Base-by-base conservation (phyloP, 2,329 filamentous ascomycete genomes). In the Colletotrichum australisinense region DNA sequence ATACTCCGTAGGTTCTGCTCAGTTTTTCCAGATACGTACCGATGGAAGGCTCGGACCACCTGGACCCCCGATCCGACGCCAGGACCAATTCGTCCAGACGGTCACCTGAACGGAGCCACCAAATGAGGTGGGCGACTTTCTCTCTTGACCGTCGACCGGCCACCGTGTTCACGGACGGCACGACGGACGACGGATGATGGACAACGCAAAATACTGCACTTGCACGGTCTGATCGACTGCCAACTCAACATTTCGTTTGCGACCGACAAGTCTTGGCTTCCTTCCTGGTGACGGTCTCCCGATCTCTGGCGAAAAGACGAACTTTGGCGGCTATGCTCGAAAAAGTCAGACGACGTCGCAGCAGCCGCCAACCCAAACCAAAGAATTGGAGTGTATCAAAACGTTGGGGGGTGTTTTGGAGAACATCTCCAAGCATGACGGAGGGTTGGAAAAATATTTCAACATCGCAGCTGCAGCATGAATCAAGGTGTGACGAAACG, bases 401-500 rank as follows among this genome's bases (percentile, higher is more conserved):
- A 19, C 16, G 42, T 49, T 49, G 19, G 42, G 26, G 24, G 14
- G 22, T 42, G 14, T 42, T 42, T 69, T 56, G 70, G 70, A 73
- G 56, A 49, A 72, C 59, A 63, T 59, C 42, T 58, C 59, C 42
- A 72, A 57, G 70, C 70, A 73, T 70, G 46, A 69, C 60, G 28
- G 30, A 58, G 38, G 49, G 53, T 46, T 42, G 38, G 62, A 56
- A 70, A 70, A 62, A 70, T 62, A 30, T 70, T 70, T 62, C 60
- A 69, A 70, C 67, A 42, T 42, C 38, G 38, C 38, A 42, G 38
- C 59, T 69, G 14, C 59, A 30, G 58, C 65, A 63, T 22, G 32
- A 46, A 56, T 56, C 35, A 65, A 46, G 60, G 59, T 57, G 60
- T 70, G 67, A 73, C 66, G 70, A 73, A 73, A 73, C 67, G 60